Base-by-base conservation (phyloP, 2,329 filamentous ascomycete genomes). In the Cytospora mali region DNA sequence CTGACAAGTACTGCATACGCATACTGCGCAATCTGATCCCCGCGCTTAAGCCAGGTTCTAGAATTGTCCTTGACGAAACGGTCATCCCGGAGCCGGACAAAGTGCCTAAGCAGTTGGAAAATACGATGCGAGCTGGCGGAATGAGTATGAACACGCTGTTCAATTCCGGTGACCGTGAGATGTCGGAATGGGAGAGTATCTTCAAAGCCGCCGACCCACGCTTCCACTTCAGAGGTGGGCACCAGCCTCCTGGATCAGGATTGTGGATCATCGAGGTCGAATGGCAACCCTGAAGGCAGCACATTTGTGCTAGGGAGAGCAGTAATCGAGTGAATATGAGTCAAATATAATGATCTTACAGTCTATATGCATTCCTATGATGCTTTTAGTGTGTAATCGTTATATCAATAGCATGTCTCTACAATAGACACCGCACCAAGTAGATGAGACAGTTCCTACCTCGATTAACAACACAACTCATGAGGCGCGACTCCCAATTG, bases 21-120 rank as follows among this genome's bases (percentile, higher is more conserved):
- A 74, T 77, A 39, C 64, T 76, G 25, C 66, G 68, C 21, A 67
- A 66, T 0, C 67, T 76, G 6, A 64, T 74, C 10, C 73, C 73
- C 10, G 71, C 68, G 4, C 64, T 76, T 11, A 71, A 70, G 35
- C 64, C 64, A 4, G 71, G 71, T 1, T 66, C 71, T 14, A 67
- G 62, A 31, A 56, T 72, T 21, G 59, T 73, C 55, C 64, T 73
- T 57, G 71, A 70, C 55, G 71, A 73, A 31, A 62, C 62, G 6
- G 67, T 66, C 16, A 62, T 73, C 39, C 71, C 68, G 3, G 65
- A 69, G 56, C 68, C 68, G 10, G 64, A 62, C 35, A 64, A 65
- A 33, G 58, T 57, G 13, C 28, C 46, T 16, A 53, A 53, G n/a
- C 7, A 39, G 33, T 21, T n/a, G 49, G 49, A 58, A 23, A 14